phyloP scores from a whole-genome alignment of 441 rosid species.

The Daphne laureola region DNA sequence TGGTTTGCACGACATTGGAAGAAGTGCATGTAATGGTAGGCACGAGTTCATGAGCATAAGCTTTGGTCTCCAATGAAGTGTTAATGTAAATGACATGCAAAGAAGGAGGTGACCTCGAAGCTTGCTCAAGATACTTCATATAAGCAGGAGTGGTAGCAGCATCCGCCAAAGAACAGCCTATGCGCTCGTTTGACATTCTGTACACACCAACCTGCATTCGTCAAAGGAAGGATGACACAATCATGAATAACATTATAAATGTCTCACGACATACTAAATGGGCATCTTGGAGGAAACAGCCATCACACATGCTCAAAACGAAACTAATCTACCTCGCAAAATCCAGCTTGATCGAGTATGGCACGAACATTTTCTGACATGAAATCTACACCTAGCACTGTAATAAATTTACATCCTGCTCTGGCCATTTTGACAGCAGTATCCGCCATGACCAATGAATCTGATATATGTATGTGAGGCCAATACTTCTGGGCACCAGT shows the following conservation, averaged over 20 bases:
- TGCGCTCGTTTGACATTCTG: slow-evolving; percentile 82
- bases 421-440: slow-evolving; percentile 87
- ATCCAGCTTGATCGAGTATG: slow-evolving; percentile 93
- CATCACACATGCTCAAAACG: background rate
- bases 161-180: slow-evolving; percentile 95
- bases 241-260: slow-evolving; percentile 5
- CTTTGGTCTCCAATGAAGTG: slow-evolving; percentile 93
- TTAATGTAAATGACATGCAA: slow-evolving; percentile 89
- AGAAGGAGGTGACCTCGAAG: slow-evolving; percentile 58
- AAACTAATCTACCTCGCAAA: slow-evolving; percentile 40
- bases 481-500: slow-evolving; percentile 87
- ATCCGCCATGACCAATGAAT: slow-evolving; percentile 97
- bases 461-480: slow-evolving; percentile 90
- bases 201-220: slow-evolving; percentile 78
- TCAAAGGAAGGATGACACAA: slow-evolving; percentile 9
- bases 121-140: slow-evolving; percentile 64
- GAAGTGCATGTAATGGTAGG: slow-evolving; percentile 97
- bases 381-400: slow-evolving; percentile 95
- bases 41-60: slow-evolving; percentile 88
- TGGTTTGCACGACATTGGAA: slow-evolving; percentile 87
- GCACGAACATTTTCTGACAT: slow-evolving; percentile 98
- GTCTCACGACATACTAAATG: background rate
- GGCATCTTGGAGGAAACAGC: slow-evolving; percentile 1
- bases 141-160: slow-evolving; percentile 87
- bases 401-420: slow-evolving; percentile 78